phyloP scores from a whole-genome alignment of 129 eudicot species.

The Artemisia tridentata region DNA sequence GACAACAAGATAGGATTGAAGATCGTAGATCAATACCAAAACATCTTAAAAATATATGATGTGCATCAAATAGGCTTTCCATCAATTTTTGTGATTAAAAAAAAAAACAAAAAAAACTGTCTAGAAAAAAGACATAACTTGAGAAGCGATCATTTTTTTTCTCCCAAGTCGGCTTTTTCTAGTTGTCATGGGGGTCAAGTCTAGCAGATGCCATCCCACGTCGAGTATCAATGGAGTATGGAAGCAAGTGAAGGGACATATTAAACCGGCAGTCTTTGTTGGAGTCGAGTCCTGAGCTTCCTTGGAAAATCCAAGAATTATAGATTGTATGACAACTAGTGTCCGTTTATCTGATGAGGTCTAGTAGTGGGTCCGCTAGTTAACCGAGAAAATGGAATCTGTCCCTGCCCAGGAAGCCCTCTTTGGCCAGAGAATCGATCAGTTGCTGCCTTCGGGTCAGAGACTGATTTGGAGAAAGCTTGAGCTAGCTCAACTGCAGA shows the following conservation, averaged over 20 bases:
- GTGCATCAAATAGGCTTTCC: constrained; percentile 29
- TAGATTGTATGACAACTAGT: constrained; percentile 30
- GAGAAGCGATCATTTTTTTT: constrained; percentile 28
- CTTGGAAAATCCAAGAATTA: neutral
- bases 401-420: constrained; percentile 57
- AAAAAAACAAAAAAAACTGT: neutral
- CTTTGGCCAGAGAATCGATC: constrained; percentile 60
- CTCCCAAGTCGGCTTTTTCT: neutral
- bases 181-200: constrained; percentile 11
- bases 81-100: constrained; percentile 2
- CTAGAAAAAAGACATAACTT: constrained; percentile 1
- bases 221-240: too few relatives aligned
- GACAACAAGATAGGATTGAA: neutral
- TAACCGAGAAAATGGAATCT: constrained; percentile 83
- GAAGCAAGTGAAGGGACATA: neutral
- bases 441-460: constrained; percentile 50
- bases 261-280: neutral
- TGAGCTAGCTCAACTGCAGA: constrained; percentile 93
- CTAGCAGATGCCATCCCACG: constrained; percentile 16
- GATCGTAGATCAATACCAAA: constrained; percentile 7
- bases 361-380: constrained; percentile 56
- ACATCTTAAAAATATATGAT: constrained; percentile 21
- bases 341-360: constrained; percentile 73
- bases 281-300: constrained; percentile 11
- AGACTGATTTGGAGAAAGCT: constrained; percentile 77